These are phyloP conservation scores for Leishmania arabica DNA, from an alignment of 208 protist genomes.

Conservation along the genomic window DNA sequence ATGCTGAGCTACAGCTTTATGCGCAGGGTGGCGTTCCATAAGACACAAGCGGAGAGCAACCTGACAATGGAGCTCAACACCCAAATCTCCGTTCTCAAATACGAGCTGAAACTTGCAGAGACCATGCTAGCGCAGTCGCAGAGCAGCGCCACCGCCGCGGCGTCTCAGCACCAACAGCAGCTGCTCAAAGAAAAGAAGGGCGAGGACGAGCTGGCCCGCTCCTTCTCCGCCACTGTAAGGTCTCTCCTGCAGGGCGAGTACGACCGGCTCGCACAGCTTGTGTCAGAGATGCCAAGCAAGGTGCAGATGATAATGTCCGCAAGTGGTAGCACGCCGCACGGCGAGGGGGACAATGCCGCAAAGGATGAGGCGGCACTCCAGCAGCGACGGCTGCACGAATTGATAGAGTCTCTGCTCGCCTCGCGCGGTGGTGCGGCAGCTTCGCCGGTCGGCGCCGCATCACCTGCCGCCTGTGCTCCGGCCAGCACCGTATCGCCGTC, in stretches of 20 bases:
- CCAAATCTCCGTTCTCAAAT: slow-evolving; percentile 15
- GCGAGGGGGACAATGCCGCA: background rate
- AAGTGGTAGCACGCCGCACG: background rate
- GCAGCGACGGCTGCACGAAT: slow-evolving; percentile 1
- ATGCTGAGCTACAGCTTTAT: slow-evolving; percentile 9
- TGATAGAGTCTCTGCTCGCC: slow-evolving; percentile 15
- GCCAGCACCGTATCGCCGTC: background rate
- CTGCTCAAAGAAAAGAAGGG: slow-evolving; percentile 13
- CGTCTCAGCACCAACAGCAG: slow-evolving; percentile 8
- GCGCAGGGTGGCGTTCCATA: slow-evolving; percentile 9
- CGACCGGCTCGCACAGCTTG: slow-evolving; percentile 27
- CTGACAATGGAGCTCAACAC: slow-evolving; percentile 27
- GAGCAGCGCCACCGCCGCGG: background rate
- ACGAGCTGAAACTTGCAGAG: slow-evolving; percentile 29
- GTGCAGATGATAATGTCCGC: slow-evolving; percentile 11
- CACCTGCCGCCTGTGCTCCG: background rate
- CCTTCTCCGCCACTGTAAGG: slow-evolving; percentile 17
- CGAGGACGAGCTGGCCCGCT: slow-evolving; percentile 16
- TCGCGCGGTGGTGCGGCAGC: background rate
- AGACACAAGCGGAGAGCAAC: slow-evolving; percentile 9
- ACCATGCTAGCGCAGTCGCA: slow-evolving; percentile 18
- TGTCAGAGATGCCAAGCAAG: slow-evolving; percentile 36
- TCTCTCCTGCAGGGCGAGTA: slow-evolving; percentile 32
- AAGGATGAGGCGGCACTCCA: background rate
- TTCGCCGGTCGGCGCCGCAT: background rate